phyloP scores from a whole-genome alignment of 805 yeast genomes.

The Metschnikowia vanudenii region DNA sequence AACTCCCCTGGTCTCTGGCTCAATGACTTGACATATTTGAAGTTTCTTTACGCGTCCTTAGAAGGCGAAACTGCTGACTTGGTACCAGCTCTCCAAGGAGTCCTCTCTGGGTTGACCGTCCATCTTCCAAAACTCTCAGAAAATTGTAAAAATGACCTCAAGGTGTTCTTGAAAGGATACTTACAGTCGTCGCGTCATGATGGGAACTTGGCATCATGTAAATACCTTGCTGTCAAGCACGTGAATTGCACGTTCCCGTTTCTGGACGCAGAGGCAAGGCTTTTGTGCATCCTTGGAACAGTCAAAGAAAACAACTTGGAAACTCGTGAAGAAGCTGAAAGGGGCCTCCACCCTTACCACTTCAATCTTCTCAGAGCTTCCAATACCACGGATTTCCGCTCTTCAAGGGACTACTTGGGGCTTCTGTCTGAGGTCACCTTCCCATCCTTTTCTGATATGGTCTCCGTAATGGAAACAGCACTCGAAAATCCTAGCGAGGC shows the following conservation, averaged over 20 bases:
- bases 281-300: conserved; percentile 65
- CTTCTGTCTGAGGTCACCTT: conserved; percentile 41
- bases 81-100: conserved; percentile 67
- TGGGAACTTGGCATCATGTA: conserved; percentile 35
- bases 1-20: conserved; percentile 42
- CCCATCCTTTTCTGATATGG: conserved; percentile 52
- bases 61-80: conserved; percentile 62
- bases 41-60: conserved; percentile 70
- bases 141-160: conserved; percentile 42
- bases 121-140: conserved; percentile 43
- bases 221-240: conserved; percentile 65
- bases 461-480: conserved; percentile 24
- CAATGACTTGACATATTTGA: conserved; percentile 50
- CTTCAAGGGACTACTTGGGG: conserved; percentile 47
- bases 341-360: conserved; percentile 85
- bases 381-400: conserved; percentile 38
- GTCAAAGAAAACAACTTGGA: conserved; percentile 60
- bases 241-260: conserved; percentile 65
- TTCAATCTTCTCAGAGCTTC: conserved; percentile 52
- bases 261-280: conserved; percentile 62
- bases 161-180: conserved; percentile 32
- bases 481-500: conserved; percentile 22
- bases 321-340: conserved; percentile 72
- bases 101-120: conserved; percentile 57
- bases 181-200: conserved; percentile 20